Evolutionary conservation across 2,329 filamentous ascomycete genomes (phyloP), one percentile per base, ranked within the genome.

Genomic region (Cladosporium oxysporum): DNA sequence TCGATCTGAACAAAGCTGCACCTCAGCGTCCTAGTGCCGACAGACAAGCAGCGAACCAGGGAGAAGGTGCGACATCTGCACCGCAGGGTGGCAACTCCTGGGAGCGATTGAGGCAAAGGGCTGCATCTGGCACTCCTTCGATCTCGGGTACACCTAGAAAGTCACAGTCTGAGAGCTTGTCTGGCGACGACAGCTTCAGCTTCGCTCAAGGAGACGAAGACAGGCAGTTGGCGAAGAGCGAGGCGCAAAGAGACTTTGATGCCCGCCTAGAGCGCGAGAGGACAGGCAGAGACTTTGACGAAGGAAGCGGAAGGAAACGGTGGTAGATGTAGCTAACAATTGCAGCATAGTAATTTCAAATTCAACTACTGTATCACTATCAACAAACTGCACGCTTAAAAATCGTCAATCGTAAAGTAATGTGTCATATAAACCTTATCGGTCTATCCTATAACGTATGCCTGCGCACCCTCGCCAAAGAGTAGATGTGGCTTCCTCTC

Each of bases 401-500:
- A 57, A 41, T n/a, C 55, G 29, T 35, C 37, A n/a, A 59, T 59
- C 58, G 28, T 29, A n/a, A 59, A 26, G 55, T 23, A 37, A 37
- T 58, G 2, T 58, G 23, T 44, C 35, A n/a, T 16, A 53, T 8
- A 26, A 2, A 52, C 12, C 6, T 29, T 18, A 31, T 33, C 29
- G 16, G 8, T 47, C 61, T 63, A 63, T 11, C 71, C 73, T n/a
- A 75, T 69, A 21, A 78, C 71, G 75, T 91, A 92, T 33, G 87
- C 81, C 69, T 83, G 79, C 3, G 83, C 83, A 0, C 86, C 87
- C 58, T 86, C 79, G 16, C 88, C 89, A 76, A 97, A 97, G 47
- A 98, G 84, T 71, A 98, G 77, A 78, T 96, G 87, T 3, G 95
- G 95, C 78, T 96, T 97, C 76, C 94, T 83, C 78, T 90, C 89